Evolutionary conservation across 2,329 filamentous ascomycete species (phyloP).

Genomic region (Parasarocladium wereldwijsianum): DNA sequence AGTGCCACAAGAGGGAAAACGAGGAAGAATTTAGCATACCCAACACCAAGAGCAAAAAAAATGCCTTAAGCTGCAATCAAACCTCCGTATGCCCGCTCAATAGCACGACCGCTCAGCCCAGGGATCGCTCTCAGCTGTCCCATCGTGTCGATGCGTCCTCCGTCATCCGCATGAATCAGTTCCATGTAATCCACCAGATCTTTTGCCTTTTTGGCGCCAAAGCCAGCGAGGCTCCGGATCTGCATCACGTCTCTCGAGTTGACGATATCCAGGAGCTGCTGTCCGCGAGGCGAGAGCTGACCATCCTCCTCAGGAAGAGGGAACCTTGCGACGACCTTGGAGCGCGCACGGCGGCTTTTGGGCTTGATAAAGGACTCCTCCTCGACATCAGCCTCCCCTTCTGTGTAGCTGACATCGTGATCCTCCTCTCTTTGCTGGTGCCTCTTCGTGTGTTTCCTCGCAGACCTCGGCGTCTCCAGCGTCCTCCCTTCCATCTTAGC

Average conservation of each 20-base stretch:
- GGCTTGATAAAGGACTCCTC: constrained; percentile 19
- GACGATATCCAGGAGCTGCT: constrained; percentile 51
- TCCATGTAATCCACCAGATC: constrained; percentile 44
- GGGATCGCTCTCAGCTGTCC: constrained; percentile 37
- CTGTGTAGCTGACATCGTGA: constrained; percentile 24
- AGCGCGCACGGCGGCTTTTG: constrained; percentile 17
- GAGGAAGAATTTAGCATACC: not conserved
- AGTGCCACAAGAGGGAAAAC: not conserved
- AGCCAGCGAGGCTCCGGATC: constrained; percentile 54
- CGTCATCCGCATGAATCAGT: constrained; percentile 23
- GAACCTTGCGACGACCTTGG: constrained; percentile 12
- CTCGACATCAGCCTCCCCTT: constrained; percentile 26
- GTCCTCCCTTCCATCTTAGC: constrained; percentile 27
- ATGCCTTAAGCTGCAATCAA: constrained; percentile 13
- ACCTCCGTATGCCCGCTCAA: constrained; percentile 41
- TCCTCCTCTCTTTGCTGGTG: constrained; percentile 15
- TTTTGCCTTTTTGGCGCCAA: constrained; percentile 57
- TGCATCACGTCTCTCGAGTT: constrained; percentile 54
- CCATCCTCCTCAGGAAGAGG: constrained; percentile 25
- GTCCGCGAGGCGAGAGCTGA: constrained; percentile 37
- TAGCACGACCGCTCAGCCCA: constrained; percentile 39
- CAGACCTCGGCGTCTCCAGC: constrained; percentile 6
- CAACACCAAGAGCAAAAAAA: not conserved
- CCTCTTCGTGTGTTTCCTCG: constrained; percentile 10
- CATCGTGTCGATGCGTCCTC: constrained; percentile 29